Base-by-base conservation (phyloP, 768 basidiomycete genomes). In the Rhodotorula kratochvilovae region DNA sequence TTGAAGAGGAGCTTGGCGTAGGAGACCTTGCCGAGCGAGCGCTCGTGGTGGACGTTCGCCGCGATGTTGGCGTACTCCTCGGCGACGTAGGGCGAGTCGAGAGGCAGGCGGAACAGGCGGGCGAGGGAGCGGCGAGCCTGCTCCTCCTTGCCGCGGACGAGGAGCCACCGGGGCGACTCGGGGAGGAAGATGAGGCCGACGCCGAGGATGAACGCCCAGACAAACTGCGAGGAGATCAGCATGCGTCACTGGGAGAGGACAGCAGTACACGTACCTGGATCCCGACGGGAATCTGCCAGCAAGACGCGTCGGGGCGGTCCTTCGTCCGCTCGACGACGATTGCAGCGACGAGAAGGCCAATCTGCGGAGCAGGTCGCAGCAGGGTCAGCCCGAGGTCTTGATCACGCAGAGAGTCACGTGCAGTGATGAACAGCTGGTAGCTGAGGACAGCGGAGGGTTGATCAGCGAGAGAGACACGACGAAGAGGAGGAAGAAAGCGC, bases 291-390 rank as follows among this genome's bases (percentile, higher is more conserved):
- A 90, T 88, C 35, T 83, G 85, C 81, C 86, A 90, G 0, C 87
- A 82, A 19, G 72, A 56, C 25, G 68, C 85, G 81, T 84, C 79
- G 16, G 79, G 66, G 45, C 84, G 82, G 69, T 82, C 76, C 80
- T 89, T 81, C 50, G 89, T 90, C 27, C 85, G 84, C 76, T 90
- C 86, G 77, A 86, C 85, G 80, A 91, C 83, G 76, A 88, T 82
- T 56, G 88, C 80, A 35, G 90, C 88, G 65, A 91, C 83, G 50
- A 91, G 83, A 59, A 89, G 82, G 75, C 90, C 91, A 71, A 91
- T 85, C 48, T 17, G 46, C 8, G 27, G 27, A 17, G 27, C 2
- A n/a, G 29, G 51, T n/a, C n/a, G n/a, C n/a, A n/a, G n/a, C n/a
- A 43, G 43, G 19, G 43, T 43, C 43, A 43, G 43, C 13, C 3